Evolutionary conservation across 73 alveolate genomes (phyloP), one percentile per base, ranked within the genome.

Genomic region (Breviolum minutum): DNA sequence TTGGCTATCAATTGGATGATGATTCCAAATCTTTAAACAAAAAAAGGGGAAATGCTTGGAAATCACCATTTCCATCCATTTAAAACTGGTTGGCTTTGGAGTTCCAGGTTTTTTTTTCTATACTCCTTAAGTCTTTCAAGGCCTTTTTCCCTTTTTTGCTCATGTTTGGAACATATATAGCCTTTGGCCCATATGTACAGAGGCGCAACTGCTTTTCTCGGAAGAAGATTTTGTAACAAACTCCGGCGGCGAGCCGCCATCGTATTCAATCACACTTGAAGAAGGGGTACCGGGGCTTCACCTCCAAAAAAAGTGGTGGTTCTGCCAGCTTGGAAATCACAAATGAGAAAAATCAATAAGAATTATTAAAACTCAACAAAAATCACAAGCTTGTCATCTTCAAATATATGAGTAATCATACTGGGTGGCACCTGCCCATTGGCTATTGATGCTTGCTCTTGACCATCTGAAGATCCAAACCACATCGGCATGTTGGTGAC

Each of bases 241-340:
- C 73, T 14, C 63, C 91, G 14, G 71, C 83, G n/a, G n/a, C n/a
- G n/a, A n/a, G n/a, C n/a, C n/a, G 26, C 95, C n/a, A 54, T 70
- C 62, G 74, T 87, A 89, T 22, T 89, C 92, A 83, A 54, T 70
- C 62, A 76, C 96, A 89, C 27, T 89, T 89, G 96, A 89, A 89
- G 96, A 89, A 89, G 60, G 96, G 96, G 20, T 89, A 89, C 77
- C 48, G 69, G 11, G 86, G 96, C 87, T 89, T 89, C 74, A 14
- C 96, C 96, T n/a, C n/a, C n/a, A n/a, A n/a, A n/a, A n/a, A n/a
- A n/a, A n/a, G n/a, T 89, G 73, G 62, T 17, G 89, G 6, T 17
- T 8, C 5, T 17, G 10, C 30, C 30, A 20, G n/a, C 81, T 71
- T 8, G 2, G 6, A 11, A 70, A 20, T 71, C 26, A 71, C 81